Base-by-base conservation (phyloP, 2,329 filamentous ascomycete species). In the Colletotrichum incanum region DNA sequence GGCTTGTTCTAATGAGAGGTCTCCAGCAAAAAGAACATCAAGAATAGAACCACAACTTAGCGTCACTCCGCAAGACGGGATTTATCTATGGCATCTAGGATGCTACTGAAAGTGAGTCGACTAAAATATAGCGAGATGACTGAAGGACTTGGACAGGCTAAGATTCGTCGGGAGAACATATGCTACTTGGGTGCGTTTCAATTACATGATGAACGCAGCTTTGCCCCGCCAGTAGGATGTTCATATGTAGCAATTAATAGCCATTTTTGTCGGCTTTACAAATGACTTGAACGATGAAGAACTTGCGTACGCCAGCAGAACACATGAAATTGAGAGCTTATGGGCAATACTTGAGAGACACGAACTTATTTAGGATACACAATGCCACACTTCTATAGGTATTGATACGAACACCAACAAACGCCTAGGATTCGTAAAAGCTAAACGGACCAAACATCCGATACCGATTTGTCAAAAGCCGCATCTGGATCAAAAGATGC, bases 381-480 rank as follows among this genome's bases (percentile, higher is more conserved):
- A 11, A 68, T 59, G 52, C 18, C 52, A 58, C 26, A 59, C 37
- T 34, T 59, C 58, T 58, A 69, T 47, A 72, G 58, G 65, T 68
- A 63, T 65, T 16, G 41, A 58, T 59, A 63, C 47, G 50, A 72
- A 69, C 59, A 59, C 68, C 68, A 37, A 58, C 52, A 72, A 58
- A 72, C 69, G 69, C 69, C 58, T 41, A 56, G 18, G 56, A 67
- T 63, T 68, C 65, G 58, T 72, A 52, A 68, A 62, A 34, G 23
- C 69, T 68, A 68, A 67, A 58, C 58, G 50, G 50, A 52, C 50
- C 58, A 63, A 39, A 20, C 34, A 34, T 56, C 64, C 68, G 58
- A 50, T 58, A 58, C 59, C 39, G 34, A 55, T 43, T 26, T 52
- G 31, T 31, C 45, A 54, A 66, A 59, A 66, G 67, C 62, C 54